Base-by-base conservation (phyloP, 2,329 filamentous ascomycete species). In the Penicillium nordicum region DNA sequence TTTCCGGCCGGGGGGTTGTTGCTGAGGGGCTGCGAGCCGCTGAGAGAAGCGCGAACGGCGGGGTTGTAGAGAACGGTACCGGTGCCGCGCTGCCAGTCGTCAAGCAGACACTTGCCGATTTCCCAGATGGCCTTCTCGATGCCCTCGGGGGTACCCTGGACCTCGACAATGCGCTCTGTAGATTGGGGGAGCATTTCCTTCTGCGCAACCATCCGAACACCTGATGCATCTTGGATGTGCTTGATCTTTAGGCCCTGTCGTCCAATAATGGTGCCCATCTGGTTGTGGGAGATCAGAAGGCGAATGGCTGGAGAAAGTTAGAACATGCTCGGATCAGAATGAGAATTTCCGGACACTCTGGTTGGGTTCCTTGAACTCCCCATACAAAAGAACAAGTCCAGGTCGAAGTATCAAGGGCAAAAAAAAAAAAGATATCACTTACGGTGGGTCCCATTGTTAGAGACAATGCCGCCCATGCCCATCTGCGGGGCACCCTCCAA, bases 161-260 rank as follows among this genome's bases (percentile, higher is more conserved):
- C 88, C 74, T 99, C 94, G 63, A 99, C 94, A 67, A 99, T 92
- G 63, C 94, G 89, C 80, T 99, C 94, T 34, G 94, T 99, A 6
- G 94, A 99, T 76, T 99, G 94, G 36, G 94, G 94, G 8, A 99
- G 87, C 94, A 99, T 99, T 71, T 99, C 94, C 79, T 99, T 99
- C 77, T 99, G 94, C 40, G 94, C 94, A 47, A 99, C 92, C 94
- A 99, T 99, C 72, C 94, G 92, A 57, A 97, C 94, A 63, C 92
- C 92, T 5, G 94, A 97, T 30, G 87, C 88, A 74, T 99, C 94
- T 75, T 99, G 94, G 66, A 99, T 99, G 74, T 97, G 90, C 84
- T 99, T 99, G 82, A 99, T 99, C 82, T 97, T 99, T 65, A 97
- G 83, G 57, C 94, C 94, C 75, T 95, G 90, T 64, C 92, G 87